Percentiles rank a stretch among this genome's conserved stretches.
Evolutionary conservation across 2,329 filamentous ascomycete species (phyloP).

Genomic region (Aspergillus versicolor): DNA sequence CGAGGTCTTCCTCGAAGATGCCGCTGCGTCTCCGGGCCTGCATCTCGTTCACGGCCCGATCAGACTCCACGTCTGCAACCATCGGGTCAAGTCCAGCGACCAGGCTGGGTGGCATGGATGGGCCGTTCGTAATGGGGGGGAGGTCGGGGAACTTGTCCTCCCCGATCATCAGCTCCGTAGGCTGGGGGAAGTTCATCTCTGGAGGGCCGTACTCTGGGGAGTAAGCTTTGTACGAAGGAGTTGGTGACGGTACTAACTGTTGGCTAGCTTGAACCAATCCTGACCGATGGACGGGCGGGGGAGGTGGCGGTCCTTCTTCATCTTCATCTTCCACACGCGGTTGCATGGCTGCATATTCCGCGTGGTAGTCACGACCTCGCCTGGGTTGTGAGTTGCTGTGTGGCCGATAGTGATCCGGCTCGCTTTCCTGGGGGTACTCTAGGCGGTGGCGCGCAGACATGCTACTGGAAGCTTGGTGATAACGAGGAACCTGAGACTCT

Average conservation of each 20-base stretch:
- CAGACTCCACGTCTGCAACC: slow-evolving; percentile 29
- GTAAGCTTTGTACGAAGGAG: slow-evolving; percentile 28
- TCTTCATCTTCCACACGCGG: slow-evolving; percentile 49
- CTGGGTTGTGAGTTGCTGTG: slow-evolving; percentile 29
- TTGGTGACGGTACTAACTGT: slow-evolving; percentile 23
- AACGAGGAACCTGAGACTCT: slow-evolving; percentile 14
- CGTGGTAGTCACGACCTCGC: slow-evolving; percentile 30
- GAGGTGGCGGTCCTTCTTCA: slow-evolving; percentile 37
- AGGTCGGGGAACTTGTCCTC: slow-evolving; percentile 23
- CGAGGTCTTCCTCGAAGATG: slow-evolving; percentile 28
- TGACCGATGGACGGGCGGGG: slow-evolving; percentile 37
- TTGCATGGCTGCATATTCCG: slow-evolving; percentile 46
- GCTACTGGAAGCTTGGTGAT: slow-evolving; percentile 11
- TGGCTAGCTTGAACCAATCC: slow-evolving; percentile 28
- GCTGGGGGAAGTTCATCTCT: slow-evolving; percentile 26
- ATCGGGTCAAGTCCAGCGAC: slow-evolving; percentile 42
- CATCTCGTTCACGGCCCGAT: slow-evolving; percentile 29
- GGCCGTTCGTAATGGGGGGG: slow-evolving; percentile 25
- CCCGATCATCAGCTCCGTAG: slow-evolving; percentile 21
- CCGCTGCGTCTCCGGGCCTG: slow-evolving; percentile 26
- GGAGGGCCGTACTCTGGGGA: slow-evolving; percentile 27
- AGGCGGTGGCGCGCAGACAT: slow-evolving; percentile 19
- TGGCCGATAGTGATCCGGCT: slow-evolving; percentile 23
- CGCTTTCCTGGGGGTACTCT: slow-evolving; percentile 19
- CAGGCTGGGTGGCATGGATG: slow-evolving; percentile 40